phyloP scores from a whole-genome alignment of 1,284 basidiomycete species.

The Apiotrichum mycotoxinovorans region DNA sequence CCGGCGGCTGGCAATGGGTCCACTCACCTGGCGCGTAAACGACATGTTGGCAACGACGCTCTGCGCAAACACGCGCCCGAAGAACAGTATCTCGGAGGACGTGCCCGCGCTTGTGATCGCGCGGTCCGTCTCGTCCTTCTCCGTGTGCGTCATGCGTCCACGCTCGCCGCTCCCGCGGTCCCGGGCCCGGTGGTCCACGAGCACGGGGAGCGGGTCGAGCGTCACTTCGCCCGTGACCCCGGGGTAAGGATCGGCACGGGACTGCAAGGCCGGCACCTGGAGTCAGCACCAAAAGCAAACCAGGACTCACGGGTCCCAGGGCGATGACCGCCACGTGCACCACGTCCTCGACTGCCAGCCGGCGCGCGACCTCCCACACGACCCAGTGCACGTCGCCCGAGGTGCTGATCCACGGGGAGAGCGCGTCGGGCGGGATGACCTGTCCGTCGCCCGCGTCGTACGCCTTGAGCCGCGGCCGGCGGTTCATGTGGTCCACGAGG shows the following conservation, averaged over 20 bases:
- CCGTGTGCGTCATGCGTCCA: conserved; percentile 13
- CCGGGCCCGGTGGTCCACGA: neutral
- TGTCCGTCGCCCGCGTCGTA: conserved; percentile 11
- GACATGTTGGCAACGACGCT: conserved; percentile 24
- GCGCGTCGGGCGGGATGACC: conserved; percentile 25
- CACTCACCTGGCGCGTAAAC: conserved; percentile 25
- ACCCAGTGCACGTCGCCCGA: conserved; percentile 24
- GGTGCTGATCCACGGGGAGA: conserved; percentile 30
- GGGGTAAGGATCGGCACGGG: neutral
- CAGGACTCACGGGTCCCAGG: no score
- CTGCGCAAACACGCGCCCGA: conserved; percentile 30
- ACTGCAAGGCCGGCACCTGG: neutral
- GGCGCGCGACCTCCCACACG: conserved; percentile 33
- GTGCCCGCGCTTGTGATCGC: conserved; percentile 13
- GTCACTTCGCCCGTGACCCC: conserved; percentile 8
- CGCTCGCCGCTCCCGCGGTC: conserved; percentile 3
- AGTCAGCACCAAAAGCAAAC: no score
- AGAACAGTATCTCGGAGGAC: conserved; percentile 31
- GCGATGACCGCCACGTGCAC: conserved; percentile 26
- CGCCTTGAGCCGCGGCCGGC: conserved; percentile 20
- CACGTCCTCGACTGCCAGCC: conserved; percentile 4
- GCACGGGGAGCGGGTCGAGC: conserved; percentile 2
- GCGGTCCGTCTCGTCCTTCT: conserved; percentile 17
- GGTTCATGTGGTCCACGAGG: conserved; percentile 31
- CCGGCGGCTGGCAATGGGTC: no score